These are phyloP conservation scores for Acorus calamus DNA, from an alignment of 106 monocot genomes.

Conservation along the genomic window DNA sequence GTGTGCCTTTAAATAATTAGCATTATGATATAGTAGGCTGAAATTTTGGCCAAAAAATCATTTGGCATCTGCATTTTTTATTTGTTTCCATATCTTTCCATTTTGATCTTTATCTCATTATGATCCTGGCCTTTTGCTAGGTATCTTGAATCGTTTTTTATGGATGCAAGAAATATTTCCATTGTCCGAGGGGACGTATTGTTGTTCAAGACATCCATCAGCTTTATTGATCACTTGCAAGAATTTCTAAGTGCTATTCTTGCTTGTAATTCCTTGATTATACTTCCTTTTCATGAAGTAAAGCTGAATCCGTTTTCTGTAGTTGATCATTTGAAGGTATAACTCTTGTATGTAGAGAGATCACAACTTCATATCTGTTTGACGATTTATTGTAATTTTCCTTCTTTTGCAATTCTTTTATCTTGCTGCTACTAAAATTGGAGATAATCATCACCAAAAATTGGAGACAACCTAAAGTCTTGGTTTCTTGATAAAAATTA, in stretches of 20 bases:
- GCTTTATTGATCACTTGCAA: slow-evolving; percentile 91
- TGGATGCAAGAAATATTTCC: slow-evolving; percentile 83
- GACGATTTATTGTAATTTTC: slow-evolving; percentile 1
- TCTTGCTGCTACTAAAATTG: too few species aligned
- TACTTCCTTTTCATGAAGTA: slow-evolving; percentile 59
- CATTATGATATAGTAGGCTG: too few species aligned
- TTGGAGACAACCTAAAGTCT: too few species aligned
- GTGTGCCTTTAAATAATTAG: too few species aligned
- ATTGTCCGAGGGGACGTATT: slow-evolving; percentile 37
- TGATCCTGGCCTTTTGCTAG: slow-evolving; percentile 12
- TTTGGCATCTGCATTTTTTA: background rate
- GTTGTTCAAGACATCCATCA: slow-evolving; percentile 82
- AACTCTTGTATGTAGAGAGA: background rate
- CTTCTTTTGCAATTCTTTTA: background rate
- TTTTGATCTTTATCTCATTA: slow-evolving; percentile 9
- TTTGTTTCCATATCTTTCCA: background rate
- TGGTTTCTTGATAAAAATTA: too few species aligned
- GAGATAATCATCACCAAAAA: too few species aligned
- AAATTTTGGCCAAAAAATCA: too few species aligned
- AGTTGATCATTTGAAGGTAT: slow-evolving; percentile 64
- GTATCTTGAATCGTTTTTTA: slow-evolving; percentile 78
- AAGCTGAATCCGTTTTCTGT: slow-evolving; percentile 44
- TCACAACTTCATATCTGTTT: background rate
- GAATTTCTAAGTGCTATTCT: slow-evolving; percentile 73
- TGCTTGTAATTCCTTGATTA: slow-evolving; percentile 41